Percentiles rank a stretch among this genome's conserved stretches.
These are phyloP conservation scores for Ophiostoma sp. DNA, from an alignment of 2,329 filamentous ascomycete genomes.

Conservation along the genomic window DNA sequence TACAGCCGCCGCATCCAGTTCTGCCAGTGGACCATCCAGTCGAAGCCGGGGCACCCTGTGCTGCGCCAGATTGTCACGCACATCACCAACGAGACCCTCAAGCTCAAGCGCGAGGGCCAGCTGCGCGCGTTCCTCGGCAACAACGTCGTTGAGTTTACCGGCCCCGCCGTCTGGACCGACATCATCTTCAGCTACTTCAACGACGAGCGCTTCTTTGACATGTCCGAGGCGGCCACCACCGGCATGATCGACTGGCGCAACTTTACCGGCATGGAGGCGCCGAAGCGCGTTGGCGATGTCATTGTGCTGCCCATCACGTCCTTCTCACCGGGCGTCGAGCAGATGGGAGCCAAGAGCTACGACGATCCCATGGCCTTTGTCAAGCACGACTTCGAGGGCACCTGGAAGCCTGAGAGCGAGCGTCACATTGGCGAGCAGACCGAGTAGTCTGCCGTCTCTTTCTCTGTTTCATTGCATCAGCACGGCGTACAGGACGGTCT, in stretches of 20 bases:
- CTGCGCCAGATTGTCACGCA: slow-evolving; percentile 79
- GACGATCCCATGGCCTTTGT: slow-evolving; percentile 97
- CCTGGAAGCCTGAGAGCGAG: slow-evolving; percentile 69
- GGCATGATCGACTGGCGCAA: slow-evolving; percentile 77
- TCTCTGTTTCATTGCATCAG: neutral
- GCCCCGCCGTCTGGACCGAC: slow-evolving; percentile 93
- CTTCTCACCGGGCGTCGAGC: slow-evolving; percentile 89
- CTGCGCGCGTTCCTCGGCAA: slow-evolving; percentile 58
- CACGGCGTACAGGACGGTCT: neutral
- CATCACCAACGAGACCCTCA: slow-evolving; percentile 76
- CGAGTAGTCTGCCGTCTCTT: slow-evolving; percentile 22
- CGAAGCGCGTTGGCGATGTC: slow-evolving; percentile 88
- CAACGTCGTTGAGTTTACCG: slow-evolving; percentile 87
- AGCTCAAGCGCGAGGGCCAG: slow-evolving; percentile 61
- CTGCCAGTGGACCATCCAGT: slow-evolving; percentile 98
- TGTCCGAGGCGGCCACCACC: slow-evolving; percentile 59
- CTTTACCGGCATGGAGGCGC: slow-evolving; percentile 78
- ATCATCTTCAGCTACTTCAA: slow-evolving; percentile 90
- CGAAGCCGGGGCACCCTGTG: slow-evolving; percentile 89
- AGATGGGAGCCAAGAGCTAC: slow-evolving; percentile 83
- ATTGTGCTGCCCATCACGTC: slow-evolving; percentile 92
- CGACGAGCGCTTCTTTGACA: slow-evolving; percentile 80
- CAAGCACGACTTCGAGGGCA: slow-evolving; percentile 89
- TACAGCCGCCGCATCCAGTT: slow-evolving; percentile 96
- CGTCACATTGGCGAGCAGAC: slow-evolving; percentile 58